phyloP scores from a whole-genome alignment of 768 basidiomycete genomes.

The Hericium rajendrae region DNA sequence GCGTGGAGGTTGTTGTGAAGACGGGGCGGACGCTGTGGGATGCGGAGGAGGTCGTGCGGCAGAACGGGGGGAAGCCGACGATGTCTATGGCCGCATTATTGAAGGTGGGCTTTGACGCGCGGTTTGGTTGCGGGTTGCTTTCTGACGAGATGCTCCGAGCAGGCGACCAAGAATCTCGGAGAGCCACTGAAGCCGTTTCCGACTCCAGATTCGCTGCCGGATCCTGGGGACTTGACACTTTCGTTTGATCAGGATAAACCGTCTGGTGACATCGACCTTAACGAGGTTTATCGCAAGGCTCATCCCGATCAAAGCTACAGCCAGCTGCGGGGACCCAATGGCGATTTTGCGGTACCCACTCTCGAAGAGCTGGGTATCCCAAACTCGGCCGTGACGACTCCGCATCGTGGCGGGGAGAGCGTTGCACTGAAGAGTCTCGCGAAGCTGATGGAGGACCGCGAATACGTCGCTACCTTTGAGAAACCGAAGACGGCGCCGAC shows the following conservation, averaged over 20 bases:
- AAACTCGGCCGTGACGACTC: slow-evolving; percentile 15
- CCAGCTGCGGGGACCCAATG: slow-evolving; percentile 8
- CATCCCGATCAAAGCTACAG: not conserved
- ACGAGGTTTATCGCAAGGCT: not conserved
- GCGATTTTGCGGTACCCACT: slow-evolving; percentile 19
- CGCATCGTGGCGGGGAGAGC: slow-evolving; percentile 22
- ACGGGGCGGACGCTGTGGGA: slow-evolving; percentile 3
- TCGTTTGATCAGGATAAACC: not conserved
- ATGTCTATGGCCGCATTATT: not conserved
- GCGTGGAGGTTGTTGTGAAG: slow-evolving; percentile 6
- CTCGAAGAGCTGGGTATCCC: slow-evolving; percentile 12
- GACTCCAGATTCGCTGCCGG: not conserved
- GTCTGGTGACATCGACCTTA: not conserved
- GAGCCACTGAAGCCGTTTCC: not conserved
- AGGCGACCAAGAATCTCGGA: not conserved
- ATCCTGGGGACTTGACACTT: not conserved
- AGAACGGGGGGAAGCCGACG: slow-evolving; percentile 1
- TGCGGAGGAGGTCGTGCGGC: slow-evolving; percentile 4
- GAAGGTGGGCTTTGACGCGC: not conserved
- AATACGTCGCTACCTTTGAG: slow-evolving; percentile 11
- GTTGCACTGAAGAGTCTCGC: slow-evolving; percentile 15
- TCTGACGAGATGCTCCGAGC: not conserved
- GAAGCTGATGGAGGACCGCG: slow-evolving; percentile 13
- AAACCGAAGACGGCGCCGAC: slow-evolving; percentile 9
- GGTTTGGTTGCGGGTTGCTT: not conserved